phyloP scores from a whole-genome alignment of 192 early-diverging fungal species.

The Coemansia sp. region DNA sequence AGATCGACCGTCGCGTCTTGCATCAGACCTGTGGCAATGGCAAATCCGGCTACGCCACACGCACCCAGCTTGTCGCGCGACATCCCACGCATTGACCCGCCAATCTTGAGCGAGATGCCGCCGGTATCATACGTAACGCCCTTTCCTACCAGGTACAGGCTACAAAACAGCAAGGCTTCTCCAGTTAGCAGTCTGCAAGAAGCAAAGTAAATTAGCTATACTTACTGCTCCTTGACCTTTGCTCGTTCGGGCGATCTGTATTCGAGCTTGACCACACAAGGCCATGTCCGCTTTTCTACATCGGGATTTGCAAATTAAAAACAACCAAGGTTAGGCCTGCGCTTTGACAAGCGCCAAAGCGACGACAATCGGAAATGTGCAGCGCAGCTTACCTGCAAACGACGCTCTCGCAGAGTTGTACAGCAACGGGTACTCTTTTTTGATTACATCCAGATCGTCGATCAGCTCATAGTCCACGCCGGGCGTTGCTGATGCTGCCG shows the following conservation, averaged over 20 bases:
- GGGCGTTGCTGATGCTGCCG: constrained; percentile 57
- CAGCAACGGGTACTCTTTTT: constrained; percentile 79
- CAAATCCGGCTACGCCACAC: constrained; percentile 76
- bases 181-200: not conserved
- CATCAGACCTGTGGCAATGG: constrained; percentile 65
- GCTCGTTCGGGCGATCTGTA: constrained; percentile 67
- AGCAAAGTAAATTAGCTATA: constrained; percentile 13
- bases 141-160: constrained; percentile 82
- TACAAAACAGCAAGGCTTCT: constrained; percentile 10
- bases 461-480: constrained; percentile 63
- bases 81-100: constrained; percentile 84
- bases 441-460: constrained; percentile 65
- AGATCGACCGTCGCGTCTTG: constrained; percentile 67
- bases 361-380: constrained; percentile 4
- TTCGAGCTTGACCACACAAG: constrained; percentile 53
- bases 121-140: constrained; percentile 92
- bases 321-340: not conserved
- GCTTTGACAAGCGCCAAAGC: not conserved
- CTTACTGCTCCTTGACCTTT: constrained; percentile 71
- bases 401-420: constrained; percentile 74
- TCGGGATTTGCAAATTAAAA: not conserved
- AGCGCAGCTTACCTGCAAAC: constrained; percentile 57
- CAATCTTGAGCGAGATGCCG: constrained; percentile 81
- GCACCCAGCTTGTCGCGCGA: constrained; percentile 90
- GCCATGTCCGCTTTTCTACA: constrained; percentile 45